Conservation (phyloP, 169 alveolate species). For the Babesia caballi region DNA sequence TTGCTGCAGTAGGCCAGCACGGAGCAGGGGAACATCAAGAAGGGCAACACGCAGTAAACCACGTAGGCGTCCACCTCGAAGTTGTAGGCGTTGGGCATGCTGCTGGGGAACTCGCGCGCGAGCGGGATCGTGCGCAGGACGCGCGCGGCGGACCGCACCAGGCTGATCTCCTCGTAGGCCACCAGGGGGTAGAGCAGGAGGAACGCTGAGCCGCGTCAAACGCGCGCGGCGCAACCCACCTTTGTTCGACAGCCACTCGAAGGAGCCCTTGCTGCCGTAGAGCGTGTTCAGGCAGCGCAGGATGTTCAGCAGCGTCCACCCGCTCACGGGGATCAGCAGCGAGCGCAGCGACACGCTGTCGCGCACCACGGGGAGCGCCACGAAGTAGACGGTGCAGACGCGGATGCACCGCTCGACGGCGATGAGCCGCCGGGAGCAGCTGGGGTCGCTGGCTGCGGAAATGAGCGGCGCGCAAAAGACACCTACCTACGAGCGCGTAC, state of each 20-base stretch:
- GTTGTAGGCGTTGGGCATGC: conserved; percentile 62
- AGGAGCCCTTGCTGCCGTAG: background rate
- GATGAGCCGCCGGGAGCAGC: background rate
- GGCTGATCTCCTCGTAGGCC: conserved; percentile 30
- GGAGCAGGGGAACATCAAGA: conserved; percentile 28
- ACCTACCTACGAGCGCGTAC: conserved; percentile 19
- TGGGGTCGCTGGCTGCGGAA: background rate
- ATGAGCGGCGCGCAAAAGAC: background rate
- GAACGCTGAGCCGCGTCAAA: conserved; percentile 20
- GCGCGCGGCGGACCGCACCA: conserved; percentile 7
- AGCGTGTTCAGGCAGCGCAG: conserved; percentile 13
- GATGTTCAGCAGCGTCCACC: conserved; percentile 24
- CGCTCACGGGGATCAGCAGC: background rate
- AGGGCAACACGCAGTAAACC: conserved; percentile 35
- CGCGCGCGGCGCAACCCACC: background rate
- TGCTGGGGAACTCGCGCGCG: conserved; percentile 41
- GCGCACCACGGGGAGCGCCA: conserved; percentile 7
- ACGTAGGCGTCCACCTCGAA: conserved; percentile 35
- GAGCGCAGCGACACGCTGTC: conserved; percentile 5
- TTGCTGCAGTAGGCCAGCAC: conserved; percentile 15
- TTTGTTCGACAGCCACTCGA: conserved; percentile 17
- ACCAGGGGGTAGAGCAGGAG: conserved; percentile 37
- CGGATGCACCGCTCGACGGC: conserved; percentile 5
- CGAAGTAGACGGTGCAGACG: conserved; percentile 7
- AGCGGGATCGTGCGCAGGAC: background rate